These are phyloP conservation scores for Puccinia horiana DNA, from an alignment of 1,284 basidiomycete genomes.

Conservation along the genomic window DNA sequence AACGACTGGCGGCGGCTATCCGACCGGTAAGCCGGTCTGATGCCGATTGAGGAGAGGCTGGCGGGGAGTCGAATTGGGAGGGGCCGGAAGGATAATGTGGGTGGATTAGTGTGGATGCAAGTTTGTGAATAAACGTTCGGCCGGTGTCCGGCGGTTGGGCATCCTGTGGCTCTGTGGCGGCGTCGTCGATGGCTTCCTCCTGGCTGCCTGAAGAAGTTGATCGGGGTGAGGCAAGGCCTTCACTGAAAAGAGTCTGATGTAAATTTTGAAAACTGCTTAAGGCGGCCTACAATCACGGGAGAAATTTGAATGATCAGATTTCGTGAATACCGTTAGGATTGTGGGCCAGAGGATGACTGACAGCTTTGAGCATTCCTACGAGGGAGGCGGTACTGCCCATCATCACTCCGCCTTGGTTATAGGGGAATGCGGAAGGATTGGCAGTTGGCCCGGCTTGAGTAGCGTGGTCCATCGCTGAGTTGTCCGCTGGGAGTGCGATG, in stretches of 20 bases:
- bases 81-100: neutral
- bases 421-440: neutral
- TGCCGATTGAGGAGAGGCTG: neutral
- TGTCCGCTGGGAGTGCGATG: neutral
- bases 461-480: neutral
- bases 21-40: neutral
- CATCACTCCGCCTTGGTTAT: neutral
- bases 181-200: neutral
- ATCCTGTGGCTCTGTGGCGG: neutral
- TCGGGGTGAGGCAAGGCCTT: neutral
- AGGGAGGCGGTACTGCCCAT: constrained; percentile 42
- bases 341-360: neutral
- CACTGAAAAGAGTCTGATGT: neutral
- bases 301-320: neutral
- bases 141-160: neutral
- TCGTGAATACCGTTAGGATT: too few relatives aligned
- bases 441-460: neutral
- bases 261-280: constrained; percentile 12
- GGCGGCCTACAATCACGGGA: neutral
- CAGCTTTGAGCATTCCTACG: constrained; percentile 44
- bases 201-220: neutral
- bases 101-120: neutral
- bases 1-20: neutral
- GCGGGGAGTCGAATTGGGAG: neutral
- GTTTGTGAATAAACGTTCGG: neutral